These are phyloP conservation scores for Serendipita indica DNA, from an alignment of 768 basidiomycete species.

Conservation along the genomic window DNA sequence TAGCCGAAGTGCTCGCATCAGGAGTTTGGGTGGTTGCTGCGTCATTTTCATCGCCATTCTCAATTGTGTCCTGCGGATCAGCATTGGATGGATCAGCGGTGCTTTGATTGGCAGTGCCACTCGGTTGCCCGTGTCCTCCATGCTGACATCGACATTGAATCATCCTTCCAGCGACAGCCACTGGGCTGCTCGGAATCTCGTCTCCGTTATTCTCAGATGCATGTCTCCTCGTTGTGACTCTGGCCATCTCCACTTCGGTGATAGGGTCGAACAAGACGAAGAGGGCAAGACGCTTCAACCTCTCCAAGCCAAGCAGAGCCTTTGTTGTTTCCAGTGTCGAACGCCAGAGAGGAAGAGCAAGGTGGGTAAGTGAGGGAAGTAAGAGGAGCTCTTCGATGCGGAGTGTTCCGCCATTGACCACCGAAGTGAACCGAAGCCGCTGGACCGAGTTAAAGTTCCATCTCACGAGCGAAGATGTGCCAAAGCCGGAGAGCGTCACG, in stretches of 20 bases:
- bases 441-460: neutral
- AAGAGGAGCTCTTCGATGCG: neutral
- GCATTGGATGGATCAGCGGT: neutral
- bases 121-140: too few species aligned
- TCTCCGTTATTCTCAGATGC: neutral
- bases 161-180: too few species aligned
- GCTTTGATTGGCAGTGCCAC: too few species aligned
- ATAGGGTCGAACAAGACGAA: neutral
- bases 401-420: neutral
- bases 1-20: neutral
- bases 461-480: neutral
- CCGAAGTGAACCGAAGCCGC: slow-evolving; percentile 7
- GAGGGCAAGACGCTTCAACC: neutral
- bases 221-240: neutral
- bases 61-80: too few species aligned
- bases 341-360: slow-evolving; percentile 1
- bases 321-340: neutral
- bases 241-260: neutral
- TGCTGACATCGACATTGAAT: too few species aligned
- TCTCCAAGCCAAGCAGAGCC: neutral
- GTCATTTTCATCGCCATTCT: too few species aligned
- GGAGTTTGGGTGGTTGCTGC: too few species aligned
- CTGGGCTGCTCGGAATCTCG: too few species aligned
- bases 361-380: neutral
- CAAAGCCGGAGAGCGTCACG: slow-evolving; percentile 2